Base-by-base conservation (phyloP, 257 asterid genomes). In the Fraxinus americana region DNA sequence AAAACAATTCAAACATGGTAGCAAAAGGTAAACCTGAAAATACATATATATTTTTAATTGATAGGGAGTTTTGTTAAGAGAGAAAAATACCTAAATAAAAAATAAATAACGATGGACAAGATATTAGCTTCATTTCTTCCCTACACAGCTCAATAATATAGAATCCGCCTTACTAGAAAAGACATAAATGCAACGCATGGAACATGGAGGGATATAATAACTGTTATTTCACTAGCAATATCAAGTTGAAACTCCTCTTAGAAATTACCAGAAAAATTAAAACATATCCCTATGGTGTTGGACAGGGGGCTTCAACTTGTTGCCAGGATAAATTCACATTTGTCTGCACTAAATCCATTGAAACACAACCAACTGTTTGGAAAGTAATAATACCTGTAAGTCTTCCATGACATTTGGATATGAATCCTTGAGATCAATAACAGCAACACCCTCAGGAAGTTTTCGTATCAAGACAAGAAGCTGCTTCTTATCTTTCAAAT, bases 351-450 rank as follows among this genome's bases (percentile, higher is more conserved):
- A 54, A 59, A n/a, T 54, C 65, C 23, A 17, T 54, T 54, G 23
- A 54, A 36, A 67, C 67, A 30, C 27, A 69, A 43, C 48, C n/a
- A 69, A 43, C 59, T 43, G 70, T 41, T 69, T 19, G 23, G 69
- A 7, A 7, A 25, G 63, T 19, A 63, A 80, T 61, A 71, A 32
- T 87, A 92, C 99, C 98, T 95, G 98, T 61, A 92, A 81, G 84
- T 95, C 99, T 34, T 93, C 94, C 92, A 93, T 76, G 61, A 95
- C 93, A 67, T 89, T 79, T 29, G 97, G 82, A 86, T 95, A 91
- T 70, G 99, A 75, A 71, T 95, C 99, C 87, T 90, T 93, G 81
- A 95, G 92, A 83, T 95, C 97, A 74, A 90, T 85, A 16, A 89
- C 91, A 79, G 97, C 91, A 78, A 95, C 87, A 72, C 99, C 98